phyloP scores from a whole-genome alignment of 1,284 basidiomycete species.

The Serendipita sp. region DNA sequence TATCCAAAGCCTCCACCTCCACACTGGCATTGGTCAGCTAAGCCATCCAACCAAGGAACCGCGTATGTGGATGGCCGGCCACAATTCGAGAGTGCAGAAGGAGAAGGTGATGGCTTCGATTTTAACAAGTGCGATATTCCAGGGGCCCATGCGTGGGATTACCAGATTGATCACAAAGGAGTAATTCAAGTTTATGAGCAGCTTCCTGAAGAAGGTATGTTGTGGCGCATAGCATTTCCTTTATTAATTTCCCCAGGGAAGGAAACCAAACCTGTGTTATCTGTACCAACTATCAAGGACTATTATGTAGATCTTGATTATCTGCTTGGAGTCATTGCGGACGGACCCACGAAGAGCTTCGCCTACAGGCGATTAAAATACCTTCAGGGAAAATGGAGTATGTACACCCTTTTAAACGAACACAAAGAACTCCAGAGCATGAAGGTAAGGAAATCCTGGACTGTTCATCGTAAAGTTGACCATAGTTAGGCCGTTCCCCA shows the following conservation, averaged over 20 bases:
- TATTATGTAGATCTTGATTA: slow-evolving; percentile 97
- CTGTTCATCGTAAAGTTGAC: slow-evolving; percentile 15
- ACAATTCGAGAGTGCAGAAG: slow-evolving; percentile 13
- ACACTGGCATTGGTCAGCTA: slow-evolving; percentile 76
- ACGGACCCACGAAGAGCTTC: slow-evolving; percentile 93
- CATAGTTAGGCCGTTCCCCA: slow-evolving; percentile 49
- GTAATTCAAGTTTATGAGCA: slow-evolving; percentile 72
- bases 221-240: neutral
- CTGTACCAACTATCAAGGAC: slow-evolving; percentile 78
- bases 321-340: slow-evolving; percentile 70
- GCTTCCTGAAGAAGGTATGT: slow-evolving; percentile 7
- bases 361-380: slow-evolving; percentile 90
- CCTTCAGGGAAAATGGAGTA: slow-evolving; percentile 87
- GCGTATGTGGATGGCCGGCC: slow-evolving; percentile 24
- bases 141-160: slow-evolving; percentile 42
- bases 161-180: slow-evolving; percentile 69
- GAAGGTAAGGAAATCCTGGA: slow-evolving; percentile 47
- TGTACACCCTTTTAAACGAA: slow-evolving; percentile 89
- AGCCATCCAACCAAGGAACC: slow-evolving; percentile 33
- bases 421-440: slow-evolving; percentile 91
- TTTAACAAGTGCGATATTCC: slow-evolving; percentile 62
- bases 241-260: slow-evolving; percentile 14
- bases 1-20: slow-evolving; percentile 85
- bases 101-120: slow-evolving; percentile 43
- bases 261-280: slow-evolving; percentile 44